These are phyloP conservation scores for Jatropha multifida DNA, from an alignment of 441 rosid genomes.

Conservation along the genomic window DNA sequence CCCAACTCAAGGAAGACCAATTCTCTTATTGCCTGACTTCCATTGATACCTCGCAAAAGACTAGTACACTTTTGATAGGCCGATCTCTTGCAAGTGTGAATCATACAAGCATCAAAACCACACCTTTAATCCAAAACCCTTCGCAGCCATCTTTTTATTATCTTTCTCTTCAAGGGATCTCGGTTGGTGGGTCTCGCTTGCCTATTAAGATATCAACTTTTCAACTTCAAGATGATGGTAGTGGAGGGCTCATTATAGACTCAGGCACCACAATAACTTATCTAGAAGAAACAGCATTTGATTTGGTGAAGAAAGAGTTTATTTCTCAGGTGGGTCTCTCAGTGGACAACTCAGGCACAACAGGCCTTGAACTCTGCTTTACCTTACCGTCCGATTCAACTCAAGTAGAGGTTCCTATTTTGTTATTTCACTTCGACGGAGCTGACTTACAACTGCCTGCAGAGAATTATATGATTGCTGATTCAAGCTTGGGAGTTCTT, in stretches of 20 bases:
- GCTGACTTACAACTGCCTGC: conserved; percentile 77
- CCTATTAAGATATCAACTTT: conserved; percentile 49
- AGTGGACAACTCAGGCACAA: conserved; percentile 45
- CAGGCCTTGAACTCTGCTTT: conserved; percentile 89
- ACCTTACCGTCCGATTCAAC: conserved; percentile 41
- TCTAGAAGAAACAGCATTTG: conserved; percentile 44
- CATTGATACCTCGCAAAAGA: conserved; percentile 35
- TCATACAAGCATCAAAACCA: conserved; percentile 33
- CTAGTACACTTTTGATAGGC: conserved; percentile 57
- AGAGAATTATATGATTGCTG: conserved; percentile 80
- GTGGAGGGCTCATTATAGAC: conserved; percentile 64
- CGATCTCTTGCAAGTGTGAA: conserved; percentile 32
- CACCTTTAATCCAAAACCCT: conserved; percentile 48
- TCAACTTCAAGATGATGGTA: conserved; percentile 56
- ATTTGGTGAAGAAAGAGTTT: conserved; percentile 45
- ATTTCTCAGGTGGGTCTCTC: conserved; percentile 44
- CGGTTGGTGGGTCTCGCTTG: conserved; percentile 50
- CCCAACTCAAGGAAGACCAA: conserved; percentile 53
- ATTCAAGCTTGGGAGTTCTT: conserved; percentile 48
- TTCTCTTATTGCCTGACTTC: conserved; percentile 65
- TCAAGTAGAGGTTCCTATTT: conserved; percentile 56
- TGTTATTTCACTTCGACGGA: conserved; percentile 71
- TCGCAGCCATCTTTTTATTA: conserved; percentile 65
- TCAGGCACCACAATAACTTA: conserved; percentile 77
- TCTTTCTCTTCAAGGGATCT: conserved; percentile 59